A percentile compares a stretch with the other conserved stretches of the same genome.
Evolutionary conservation across 371 early-diverging fungal genomes (phyloP).

Genomic region (Rhizopus delemar): DNA sequence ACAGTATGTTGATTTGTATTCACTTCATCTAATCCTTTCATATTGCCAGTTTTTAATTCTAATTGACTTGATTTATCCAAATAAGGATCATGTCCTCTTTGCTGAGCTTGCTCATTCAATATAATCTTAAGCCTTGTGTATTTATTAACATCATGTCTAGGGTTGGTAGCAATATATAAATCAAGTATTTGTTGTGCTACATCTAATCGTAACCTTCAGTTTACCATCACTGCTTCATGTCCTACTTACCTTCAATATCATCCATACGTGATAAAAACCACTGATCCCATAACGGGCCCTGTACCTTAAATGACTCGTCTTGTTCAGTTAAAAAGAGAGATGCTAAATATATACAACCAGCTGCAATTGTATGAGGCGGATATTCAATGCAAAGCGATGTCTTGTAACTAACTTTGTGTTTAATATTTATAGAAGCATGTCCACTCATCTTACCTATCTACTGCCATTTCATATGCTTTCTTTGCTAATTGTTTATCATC

Average conservation of each 20-base stretch:
- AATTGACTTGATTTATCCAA: constrained; percentile 32
- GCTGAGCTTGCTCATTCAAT: constrained; percentile 52
- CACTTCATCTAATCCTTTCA: constrained; percentile 38
- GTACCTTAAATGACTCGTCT: constrained; percentile 23
- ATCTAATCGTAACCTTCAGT: constrained; percentile 29
- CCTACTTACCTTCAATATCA: constrained; percentile 47
- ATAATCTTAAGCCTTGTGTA: constrained; percentile 58
- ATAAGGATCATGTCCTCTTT: constrained; percentile 37
- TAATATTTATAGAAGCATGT: not conserved
- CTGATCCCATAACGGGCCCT: constrained; percentile 44
- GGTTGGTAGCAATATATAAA: constrained; percentile 44
- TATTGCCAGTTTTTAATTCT: constrained; percentile 26
- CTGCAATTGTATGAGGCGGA: constrained; percentile 66
- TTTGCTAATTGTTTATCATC: constrained; percentile 52
- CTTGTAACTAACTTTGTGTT: constrained; percentile 47
- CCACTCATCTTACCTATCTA: constrained; percentile 43
- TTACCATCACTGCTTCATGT: constrained; percentile 16
- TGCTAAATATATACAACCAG: constrained; percentile 64
- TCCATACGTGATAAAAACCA: constrained; percentile 55
- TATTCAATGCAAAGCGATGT: constrained; percentile 61
- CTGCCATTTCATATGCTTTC: constrained; percentile 54
- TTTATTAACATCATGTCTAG: constrained; percentile 36
- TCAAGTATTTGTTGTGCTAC: constrained; percentile 63
- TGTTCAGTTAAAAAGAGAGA: constrained; percentile 42
- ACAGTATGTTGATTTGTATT: constrained; percentile 53